Evolutionary conservation across 192 early-diverging fungal genomes (phyloP), one percentile per base, ranked within the genome.

Genomic region (Coemansia sp.): DNA sequence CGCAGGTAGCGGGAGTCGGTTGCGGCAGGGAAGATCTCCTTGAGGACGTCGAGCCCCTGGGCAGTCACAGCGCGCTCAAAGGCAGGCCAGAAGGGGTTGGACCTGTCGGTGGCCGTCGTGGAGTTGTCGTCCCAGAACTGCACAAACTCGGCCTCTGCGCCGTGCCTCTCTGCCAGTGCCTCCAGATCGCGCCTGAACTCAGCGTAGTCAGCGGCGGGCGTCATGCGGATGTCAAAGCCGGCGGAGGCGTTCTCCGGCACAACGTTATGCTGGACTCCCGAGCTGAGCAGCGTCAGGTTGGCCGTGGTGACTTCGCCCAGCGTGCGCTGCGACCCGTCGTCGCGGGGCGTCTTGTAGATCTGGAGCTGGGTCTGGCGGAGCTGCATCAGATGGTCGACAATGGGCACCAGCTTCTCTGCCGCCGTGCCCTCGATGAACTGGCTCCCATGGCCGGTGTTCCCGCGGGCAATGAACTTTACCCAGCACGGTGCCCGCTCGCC

Each of bases 401-500:
- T 83, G 38, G 83, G 73, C 63, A 89, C 64, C 66, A 95, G 63
- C 62, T 91, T 90, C 28, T 79, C 74, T 14, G 86, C 85, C 5
- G 91, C 91, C 34, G 86, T 88, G 56, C 89, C 84, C 61, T 88
- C 62, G 46, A 95, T 89, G 62, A 95, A 93, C 71, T 92, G 90
- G 59, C 86, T 88, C 50, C 91, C 94, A 66, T 95, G 94, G 3
- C 94, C 94, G 0, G 90, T 87, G 14, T 86, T 84, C 0, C 93
- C 93, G 10, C 60, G 83, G 5, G 93, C 88, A 0, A 72, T 86
- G 66, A 94, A 67, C 66, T 83, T 85, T 66, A 90, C 79, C 92
- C 92, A 95, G 92, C 94, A 95, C 24, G 88, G 85, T 51, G 90
- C 84, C 9, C 92, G 84, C 75, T 95, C 92, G 50, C 90, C 92